A percentile compares a stretch with the other conserved stretches of the same genome.
These are phyloP conservation scores for Xylariaceae sp. DNA, from an alignment of 2,329 filamentous ascomycete species.

Conservation along the genomic window DNA sequence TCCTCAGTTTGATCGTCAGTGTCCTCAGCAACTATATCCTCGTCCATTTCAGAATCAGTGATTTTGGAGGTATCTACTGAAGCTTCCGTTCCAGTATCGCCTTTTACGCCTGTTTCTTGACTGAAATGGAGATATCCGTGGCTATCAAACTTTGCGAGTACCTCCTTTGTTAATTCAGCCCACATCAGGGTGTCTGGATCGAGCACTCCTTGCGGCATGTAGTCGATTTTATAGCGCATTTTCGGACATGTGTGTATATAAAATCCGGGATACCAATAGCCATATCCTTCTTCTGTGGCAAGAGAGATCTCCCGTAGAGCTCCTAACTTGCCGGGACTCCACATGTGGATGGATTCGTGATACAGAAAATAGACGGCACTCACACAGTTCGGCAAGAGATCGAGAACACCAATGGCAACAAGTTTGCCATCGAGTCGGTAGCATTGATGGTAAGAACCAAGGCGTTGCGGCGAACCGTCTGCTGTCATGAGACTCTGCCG, in stretches of 20 bases:
- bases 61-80: conserved; percentile 1
- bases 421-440: conserved; percentile 75
- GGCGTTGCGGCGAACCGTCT: conserved; percentile 50
- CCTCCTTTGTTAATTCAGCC: conserved; percentile 54
- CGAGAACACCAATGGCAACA: conserved; percentile 73
- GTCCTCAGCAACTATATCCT: not conserved
- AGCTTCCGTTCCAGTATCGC: not conserved
- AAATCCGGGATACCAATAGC: conserved; percentile 77
- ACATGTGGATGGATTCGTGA: conserved; percentile 68
- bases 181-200: conserved; percentile 65
- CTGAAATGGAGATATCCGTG: conserved; percentile 52
- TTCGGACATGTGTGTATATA: conserved; percentile 81
- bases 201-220: conserved; percentile 69
- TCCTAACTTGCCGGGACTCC: conserved; percentile 71
- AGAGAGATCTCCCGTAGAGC: conserved; percentile 71
- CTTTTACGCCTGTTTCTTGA: not conserved
- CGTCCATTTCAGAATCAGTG: not conserved
- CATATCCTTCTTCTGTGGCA: conserved; percentile 65
- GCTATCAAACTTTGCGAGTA: conserved; percentile 51
- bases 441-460: conserved; percentile 80
- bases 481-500: conserved; percentile 41
- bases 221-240: conserved; percentile 84
- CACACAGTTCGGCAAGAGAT: conserved; percentile 72
- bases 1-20: not conserved
- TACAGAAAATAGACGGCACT: conserved; percentile 85